Conservation (phyloP, 2,329 filamentous ascomycete species). For the Bipolaris sorokiniana region DNA sequence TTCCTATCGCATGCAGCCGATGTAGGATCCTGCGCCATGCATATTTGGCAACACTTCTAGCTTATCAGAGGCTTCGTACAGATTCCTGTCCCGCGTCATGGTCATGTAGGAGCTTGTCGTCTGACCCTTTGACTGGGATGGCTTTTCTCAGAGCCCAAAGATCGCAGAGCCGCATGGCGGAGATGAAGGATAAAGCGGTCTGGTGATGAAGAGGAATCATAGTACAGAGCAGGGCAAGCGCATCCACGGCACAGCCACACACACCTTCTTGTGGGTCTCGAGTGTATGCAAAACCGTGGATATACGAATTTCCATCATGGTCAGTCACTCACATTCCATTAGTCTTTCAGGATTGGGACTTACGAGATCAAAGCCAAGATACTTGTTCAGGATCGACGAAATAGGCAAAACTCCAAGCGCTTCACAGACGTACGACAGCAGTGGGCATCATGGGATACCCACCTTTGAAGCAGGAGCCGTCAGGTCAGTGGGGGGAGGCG, state of each 20-base stretch:
- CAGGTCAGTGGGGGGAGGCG: conserved; percentile 7
- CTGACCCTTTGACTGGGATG: conserved; percentile 32
- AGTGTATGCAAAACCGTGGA: not conserved
- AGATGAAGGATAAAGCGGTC: conserved; percentile 35
- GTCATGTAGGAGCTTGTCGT: conserved; percentile 29
- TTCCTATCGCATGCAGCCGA: conserved; percentile 33
- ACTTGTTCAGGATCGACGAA: conserved; percentile 38
- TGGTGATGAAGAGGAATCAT: conserved; percentile 14
- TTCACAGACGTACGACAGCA: not conserved
- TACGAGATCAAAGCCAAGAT: conserved; percentile 22
- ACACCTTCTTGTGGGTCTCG: conserved; percentile 4
- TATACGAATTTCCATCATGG: not conserved
- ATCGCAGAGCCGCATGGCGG: conserved; percentile 44
- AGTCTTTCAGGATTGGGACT: not conserved
- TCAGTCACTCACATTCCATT: not conserved
- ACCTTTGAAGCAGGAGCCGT: conserved; percentile 12
- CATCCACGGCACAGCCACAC: conserved; percentile 16
- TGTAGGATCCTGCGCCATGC: conserved; percentile 35
- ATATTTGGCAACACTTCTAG: conserved; percentile 23
- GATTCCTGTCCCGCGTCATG: conserved; percentile 18
- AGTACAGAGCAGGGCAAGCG: conserved; percentile 15
- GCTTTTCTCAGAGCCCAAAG: conserved; percentile 3
- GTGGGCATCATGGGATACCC: conserved; percentile 26
- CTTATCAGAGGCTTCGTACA: conserved; percentile 42
- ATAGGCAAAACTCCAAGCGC: conserved; percentile 20